Conservation (phyloP, 306 rosid species). For the Corylus americana region DNA sequence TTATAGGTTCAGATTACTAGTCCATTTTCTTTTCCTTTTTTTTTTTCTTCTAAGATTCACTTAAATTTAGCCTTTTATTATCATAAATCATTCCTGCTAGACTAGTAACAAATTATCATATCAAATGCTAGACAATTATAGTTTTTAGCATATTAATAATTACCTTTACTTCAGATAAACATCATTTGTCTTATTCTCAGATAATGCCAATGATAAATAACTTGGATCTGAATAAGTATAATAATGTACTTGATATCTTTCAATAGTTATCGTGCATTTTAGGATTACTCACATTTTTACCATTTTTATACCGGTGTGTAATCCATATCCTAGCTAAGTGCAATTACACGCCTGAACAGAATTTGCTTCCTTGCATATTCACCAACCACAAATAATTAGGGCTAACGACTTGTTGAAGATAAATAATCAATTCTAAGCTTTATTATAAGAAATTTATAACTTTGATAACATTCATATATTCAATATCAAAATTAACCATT, state of each 20-base stretch:
- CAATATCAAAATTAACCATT: not conserved
- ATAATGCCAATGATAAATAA: not conserved
- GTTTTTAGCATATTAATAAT: not conserved
- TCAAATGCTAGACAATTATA: not conserved
- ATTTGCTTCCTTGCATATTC: not conserved
- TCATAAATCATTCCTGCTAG: not conserved
- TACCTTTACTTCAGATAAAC: not conserved
- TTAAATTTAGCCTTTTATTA: not conserved
- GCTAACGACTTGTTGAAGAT: not conserved
- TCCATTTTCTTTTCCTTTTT: not conserved
- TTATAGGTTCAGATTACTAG: not conserved
- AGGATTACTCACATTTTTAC: not conserved
- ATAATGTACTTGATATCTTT: not conserved
- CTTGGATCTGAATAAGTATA: not conserved
- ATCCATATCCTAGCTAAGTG: not conserved
- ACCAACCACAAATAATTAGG: not conserved
- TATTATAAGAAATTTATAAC: too few relatives aligned
- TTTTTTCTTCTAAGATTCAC: not conserved
- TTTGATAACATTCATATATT: too few relatives aligned
- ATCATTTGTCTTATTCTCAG: not conserved
- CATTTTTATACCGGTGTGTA: not conserved
- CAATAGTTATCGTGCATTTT: not conserved
- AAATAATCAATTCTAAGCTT: not conserved
- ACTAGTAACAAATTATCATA: not conserved
- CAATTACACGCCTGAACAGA: not conserved